Conservation (phyloP, 2,329 filamentous ascomycete genomes). For the Dactylellina cionopaga region DNA sequence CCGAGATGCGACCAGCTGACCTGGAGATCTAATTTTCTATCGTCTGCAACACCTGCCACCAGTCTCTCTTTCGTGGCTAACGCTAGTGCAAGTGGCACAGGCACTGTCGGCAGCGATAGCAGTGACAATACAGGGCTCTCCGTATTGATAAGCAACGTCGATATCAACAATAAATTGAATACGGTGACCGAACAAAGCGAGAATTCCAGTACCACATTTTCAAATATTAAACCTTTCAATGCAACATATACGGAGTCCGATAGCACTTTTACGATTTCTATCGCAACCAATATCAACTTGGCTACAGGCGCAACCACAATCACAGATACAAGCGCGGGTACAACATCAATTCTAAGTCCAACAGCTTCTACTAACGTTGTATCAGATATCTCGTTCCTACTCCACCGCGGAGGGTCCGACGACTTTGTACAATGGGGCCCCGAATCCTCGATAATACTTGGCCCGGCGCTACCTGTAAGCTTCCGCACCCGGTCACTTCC, state of each 20-base stretch:
- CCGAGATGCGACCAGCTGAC: slow-evolving; percentile 8
- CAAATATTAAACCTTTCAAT: no score
- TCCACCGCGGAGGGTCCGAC: slow-evolving; percentile 2
- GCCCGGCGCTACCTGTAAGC: neutral
- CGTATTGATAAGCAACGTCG: no score
- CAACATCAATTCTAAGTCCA: neutral
- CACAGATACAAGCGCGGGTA: neutral
- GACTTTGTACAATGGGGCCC: slow-evolving; percentile 31
- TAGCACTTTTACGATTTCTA: neutral
- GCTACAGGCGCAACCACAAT: neutral
- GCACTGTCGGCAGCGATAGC: no score
- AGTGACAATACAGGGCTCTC: no score
- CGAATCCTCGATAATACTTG: slow-evolving; percentile 7
- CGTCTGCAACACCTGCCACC: neutral
- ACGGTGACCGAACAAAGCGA: neutral
- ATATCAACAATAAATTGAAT: no score
- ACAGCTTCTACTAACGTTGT: neutral
- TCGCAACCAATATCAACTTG: neutral
- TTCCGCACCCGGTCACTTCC: neutral
- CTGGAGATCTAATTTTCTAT: neutral
- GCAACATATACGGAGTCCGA: no score
- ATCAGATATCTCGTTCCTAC: slow-evolving; percentile 25
- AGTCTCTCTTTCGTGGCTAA: neutral
- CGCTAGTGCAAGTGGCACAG: no score
- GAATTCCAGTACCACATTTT: no score